Conservation (phyloP, 805 yeast species). For the Kodamaea laetipori region DNA sequence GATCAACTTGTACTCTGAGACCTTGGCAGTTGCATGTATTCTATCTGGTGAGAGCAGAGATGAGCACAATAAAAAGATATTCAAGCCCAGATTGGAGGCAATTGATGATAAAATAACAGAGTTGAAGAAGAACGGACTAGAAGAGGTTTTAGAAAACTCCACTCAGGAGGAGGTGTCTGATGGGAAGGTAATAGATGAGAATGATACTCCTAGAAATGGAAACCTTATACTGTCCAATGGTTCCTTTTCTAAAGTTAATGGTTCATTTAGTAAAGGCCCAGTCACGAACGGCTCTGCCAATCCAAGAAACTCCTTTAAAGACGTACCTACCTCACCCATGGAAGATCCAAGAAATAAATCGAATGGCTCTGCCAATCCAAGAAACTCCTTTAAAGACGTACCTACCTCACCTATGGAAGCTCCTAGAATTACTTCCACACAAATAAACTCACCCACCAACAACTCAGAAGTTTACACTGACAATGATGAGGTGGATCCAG, state of each 20-base stretch:
- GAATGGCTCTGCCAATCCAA: background rate
- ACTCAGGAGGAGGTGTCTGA: background rate
- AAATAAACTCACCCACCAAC: background rate
- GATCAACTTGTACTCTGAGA: conserved; percentile 13
- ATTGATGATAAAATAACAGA: conserved; percentile 4
- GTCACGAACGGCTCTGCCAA: background rate
- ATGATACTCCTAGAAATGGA: background rate
- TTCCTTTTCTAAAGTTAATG: too few relatives aligned
- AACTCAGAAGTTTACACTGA: conserved; percentile 5
- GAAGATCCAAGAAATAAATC: conserved; percentile 6
- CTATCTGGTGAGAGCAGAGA: conserved; percentile 12
- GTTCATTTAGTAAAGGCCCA: background rate
- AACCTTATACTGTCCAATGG: too few relatives aligned
- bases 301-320: background rate
- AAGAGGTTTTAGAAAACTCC: conserved; percentile 3
- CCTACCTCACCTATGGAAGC: conserved; percentile 2
- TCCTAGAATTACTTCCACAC: conserved; percentile 11
- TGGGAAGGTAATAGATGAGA: background rate
- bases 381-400: background rate
- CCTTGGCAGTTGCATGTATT: conserved; percentile 11
- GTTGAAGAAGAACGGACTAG: conserved; percentile 3
- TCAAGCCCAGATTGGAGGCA: conserved; percentile 9
- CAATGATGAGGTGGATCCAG: conserved; percentile 8
- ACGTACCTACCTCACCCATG: background rate
- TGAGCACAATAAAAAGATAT: conserved; percentile 12